phyloP scores from a whole-genome alignment of 83 land plant genomes.

The Isoetes engelmannii region DNA sequence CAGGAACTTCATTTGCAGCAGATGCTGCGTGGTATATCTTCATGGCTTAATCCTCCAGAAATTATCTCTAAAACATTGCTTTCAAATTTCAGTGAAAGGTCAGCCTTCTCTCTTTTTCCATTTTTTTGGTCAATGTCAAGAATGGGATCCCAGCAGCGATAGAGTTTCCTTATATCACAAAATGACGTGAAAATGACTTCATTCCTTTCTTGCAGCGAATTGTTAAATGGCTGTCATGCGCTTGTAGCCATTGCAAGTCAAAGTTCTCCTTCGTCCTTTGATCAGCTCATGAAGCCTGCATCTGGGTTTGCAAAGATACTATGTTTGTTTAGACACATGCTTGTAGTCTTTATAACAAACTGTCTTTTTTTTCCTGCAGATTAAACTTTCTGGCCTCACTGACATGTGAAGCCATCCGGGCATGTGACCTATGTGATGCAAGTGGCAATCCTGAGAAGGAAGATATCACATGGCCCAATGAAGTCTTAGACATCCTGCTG shows the following conservation, averaged over 20 bases:
- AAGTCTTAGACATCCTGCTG: constrained; percentile 68
- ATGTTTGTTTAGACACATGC: too few species aligned
- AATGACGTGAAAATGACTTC: constrained; percentile 4
- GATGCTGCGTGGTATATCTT: constrained; percentile 49
- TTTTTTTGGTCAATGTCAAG: neutral
- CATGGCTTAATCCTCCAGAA: constrained; percentile 86
- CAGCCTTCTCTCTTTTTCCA: neutral
- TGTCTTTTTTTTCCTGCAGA: constrained; percentile 47
- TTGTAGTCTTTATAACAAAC: constrained; percentile 11
- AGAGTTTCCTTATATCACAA: neutral
- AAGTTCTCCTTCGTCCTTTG: constrained; percentile 62
- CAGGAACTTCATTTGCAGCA: constrained; percentile 72
- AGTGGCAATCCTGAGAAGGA: constrained; percentile 34
- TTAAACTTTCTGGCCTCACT: constrained; percentile 62
- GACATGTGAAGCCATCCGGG: constrained; percentile 63
- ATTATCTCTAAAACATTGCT: constrained; percentile 40
- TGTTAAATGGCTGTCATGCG: constrained; percentile 94
- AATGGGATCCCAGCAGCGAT: neutral
- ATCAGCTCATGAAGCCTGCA: constrained; percentile 60
- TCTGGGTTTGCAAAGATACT: constrained; percentile 26
- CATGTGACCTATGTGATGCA: constrained; percentile 12
- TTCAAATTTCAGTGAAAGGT: constrained; percentile 82
- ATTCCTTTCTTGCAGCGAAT: constrained; percentile 54
- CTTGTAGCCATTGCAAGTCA: constrained; percentile 66
- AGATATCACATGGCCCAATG: constrained; percentile 74